Percentiles rank a stretch among this genome's conserved stretches.
phyloP scores from a whole-genome alignment of 768 basidiomycete genomes.

The Hygrophorus russula region DNA sequence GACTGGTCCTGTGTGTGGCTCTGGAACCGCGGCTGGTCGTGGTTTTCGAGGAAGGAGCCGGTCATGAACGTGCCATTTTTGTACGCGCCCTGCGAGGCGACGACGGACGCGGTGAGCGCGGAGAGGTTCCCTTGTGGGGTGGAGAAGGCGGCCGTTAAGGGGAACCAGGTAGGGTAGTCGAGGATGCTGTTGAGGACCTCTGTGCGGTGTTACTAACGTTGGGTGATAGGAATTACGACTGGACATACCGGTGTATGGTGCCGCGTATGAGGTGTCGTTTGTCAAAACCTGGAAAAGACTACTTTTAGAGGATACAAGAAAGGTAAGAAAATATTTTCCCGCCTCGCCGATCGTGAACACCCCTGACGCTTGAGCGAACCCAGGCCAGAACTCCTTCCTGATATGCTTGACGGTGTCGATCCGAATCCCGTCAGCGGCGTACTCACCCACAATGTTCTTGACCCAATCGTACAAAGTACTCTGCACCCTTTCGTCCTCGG shows the following conservation, averaged over 20 bases:
- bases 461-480: slow-evolving; percentile 52
- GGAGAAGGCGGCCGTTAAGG: slow-evolving; percentile 39
- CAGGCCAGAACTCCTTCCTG: slow-evolving; percentile 54
- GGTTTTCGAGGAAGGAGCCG: slow-evolving; percentile 68
- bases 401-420: slow-evolving; percentile 59
- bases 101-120: slow-evolving; percentile 13
- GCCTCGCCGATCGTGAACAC: slow-evolving; percentile 72
- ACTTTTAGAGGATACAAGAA: slow-evolving; percentile 2
- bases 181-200: slow-evolving; percentile 47
- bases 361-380: slow-evolving; percentile 47
- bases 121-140: slow-evolving; percentile 43
- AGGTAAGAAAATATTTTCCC: slow-evolving; percentile 21
- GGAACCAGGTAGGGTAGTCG: slow-evolving; percentile 48
- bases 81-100: slow-evolving; percentile 31
- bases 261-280: slow-evolving; percentile 19
- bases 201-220: slow-evolving; percentile 2
- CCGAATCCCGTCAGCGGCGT: slow-evolving; percentile 57
- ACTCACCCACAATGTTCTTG: slow-evolving; percentile 39
- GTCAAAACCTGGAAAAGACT: slow-evolving; percentile 15
- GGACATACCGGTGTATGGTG: slow-evolving; percentile 25
- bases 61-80: slow-evolving; percentile 24
- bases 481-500: slow-evolving; percentile 46
- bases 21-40: slow-evolving; percentile 52
- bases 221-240: not conserved
- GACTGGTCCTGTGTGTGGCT: slow-evolving; percentile 35